Percentiles rank a stretch among this genome's conserved stretches.
Conservation (phyloP, 176 grass and related monocot species). For the Rhynchospora tenuis region DNA sequence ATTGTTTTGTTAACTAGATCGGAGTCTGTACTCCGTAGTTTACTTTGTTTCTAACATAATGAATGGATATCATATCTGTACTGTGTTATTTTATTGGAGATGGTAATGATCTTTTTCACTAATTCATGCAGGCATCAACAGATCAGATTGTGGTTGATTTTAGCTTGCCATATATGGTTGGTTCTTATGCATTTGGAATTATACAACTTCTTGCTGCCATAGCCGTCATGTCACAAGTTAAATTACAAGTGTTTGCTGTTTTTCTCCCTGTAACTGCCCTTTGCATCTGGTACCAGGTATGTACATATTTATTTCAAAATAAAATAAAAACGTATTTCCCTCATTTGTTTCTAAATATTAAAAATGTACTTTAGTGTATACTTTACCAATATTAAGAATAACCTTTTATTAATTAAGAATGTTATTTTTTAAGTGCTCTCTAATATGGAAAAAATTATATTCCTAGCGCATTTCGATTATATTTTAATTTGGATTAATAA, state of each 20-base stretch:
- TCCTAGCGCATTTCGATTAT: too few species aligned
- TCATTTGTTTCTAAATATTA: neutral
- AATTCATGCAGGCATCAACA: conserved; percentile 29
- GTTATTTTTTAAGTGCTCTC: too few species aligned
- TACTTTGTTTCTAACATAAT: neutral
- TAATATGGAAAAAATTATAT: too few species aligned
- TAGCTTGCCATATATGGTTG: conserved; percentile 27
- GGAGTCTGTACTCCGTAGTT: too few species aligned
- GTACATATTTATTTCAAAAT: neutral
- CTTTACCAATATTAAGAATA: too few species aligned
- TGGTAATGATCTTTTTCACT: neutral
- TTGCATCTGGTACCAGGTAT: conserved; percentile 56
- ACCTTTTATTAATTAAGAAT: too few species aligned
- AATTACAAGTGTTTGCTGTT: conserved; percentile 47
- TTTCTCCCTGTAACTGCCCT: conserved; percentile 37
- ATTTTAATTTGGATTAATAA: too few species aligned
- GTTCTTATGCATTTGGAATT: conserved; percentile 24
- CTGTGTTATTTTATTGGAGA: neutral
- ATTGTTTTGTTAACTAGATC: neutral
- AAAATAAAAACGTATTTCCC: neutral
- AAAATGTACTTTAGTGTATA: neutral
- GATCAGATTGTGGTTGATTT: conserved; percentile 49
- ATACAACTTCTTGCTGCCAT: conserved; percentile 43
- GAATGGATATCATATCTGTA: neutral
- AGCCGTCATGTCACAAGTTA: conserved; percentile 54